A percentile compares a stretch with the other conserved stretches of the same genome.
Conservation (phyloP, 805 yeast species). For the Candida ulmi region DNA sequence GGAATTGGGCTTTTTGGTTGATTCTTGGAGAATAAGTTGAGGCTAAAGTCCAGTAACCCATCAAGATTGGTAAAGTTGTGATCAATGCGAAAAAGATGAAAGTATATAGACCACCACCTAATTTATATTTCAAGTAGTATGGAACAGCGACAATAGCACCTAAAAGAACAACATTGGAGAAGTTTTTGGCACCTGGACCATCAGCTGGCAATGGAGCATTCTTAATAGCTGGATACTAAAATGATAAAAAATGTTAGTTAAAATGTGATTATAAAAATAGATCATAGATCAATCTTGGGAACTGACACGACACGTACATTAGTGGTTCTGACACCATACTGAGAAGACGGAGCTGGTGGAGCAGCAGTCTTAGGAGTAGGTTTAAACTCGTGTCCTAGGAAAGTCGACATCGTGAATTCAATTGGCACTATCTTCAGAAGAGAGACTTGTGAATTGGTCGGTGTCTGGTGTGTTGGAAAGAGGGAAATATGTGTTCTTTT, state of each 20-base stretch:
- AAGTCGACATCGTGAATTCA: constrained; percentile 1
- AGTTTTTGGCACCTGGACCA: constrained; percentile 79
- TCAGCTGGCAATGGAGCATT: constrained; percentile 90
- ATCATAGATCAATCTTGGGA: neutral
- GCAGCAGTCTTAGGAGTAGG: constrained; percentile 53
- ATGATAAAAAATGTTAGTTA: constrained; percentile 3
- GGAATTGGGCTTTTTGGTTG: constrained; percentile 70
- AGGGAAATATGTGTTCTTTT: no score
- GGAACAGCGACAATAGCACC: constrained; percentile 54
- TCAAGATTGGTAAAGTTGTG: constrained; percentile 60
- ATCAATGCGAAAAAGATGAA: constrained; percentile 56
- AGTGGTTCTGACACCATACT: constrained; percentile 39
- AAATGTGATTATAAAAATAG: neutral
- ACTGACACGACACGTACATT: constrained; percentile 8
- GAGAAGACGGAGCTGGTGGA: constrained; percentile 34
- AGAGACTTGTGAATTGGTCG: no score
- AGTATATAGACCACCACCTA: constrained; percentile 67
- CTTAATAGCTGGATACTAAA: constrained; percentile 60
- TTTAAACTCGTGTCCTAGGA: constrained; percentile 41
- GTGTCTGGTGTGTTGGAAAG: no score
- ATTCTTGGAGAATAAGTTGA: constrained; percentile 78
- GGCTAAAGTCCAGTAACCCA: constrained; percentile 77
- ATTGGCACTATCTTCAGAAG: no score
- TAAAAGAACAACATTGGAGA: constrained; percentile 54
- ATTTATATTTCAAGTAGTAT: constrained; percentile 50